Evolutionary conservation across 805 yeast species (phyloP), one percentile per base, ranked within the genome.

Genomic region (Zygotorulaspora chibaensis): DNA sequence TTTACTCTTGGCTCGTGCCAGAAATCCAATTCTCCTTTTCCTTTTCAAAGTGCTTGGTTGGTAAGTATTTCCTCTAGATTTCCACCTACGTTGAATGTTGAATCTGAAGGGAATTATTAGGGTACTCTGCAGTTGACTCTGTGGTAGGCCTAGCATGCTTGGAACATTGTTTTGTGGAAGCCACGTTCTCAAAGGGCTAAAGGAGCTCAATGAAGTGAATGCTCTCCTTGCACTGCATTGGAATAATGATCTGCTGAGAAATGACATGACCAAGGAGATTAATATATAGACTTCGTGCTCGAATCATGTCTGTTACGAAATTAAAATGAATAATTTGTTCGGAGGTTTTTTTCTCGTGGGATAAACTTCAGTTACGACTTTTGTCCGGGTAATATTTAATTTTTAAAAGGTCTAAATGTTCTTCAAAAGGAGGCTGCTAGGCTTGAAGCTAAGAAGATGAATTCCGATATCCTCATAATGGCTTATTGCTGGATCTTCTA

Each of bases 41-140:
- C 98, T 78, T 65, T 86, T 87, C 52, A 87, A 71, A 4, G 95
- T 88, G 50, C 88, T 83, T 42, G 99, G 99, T 68, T 91, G 97
- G 68, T 84, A 91, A 15, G 96, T 87, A 70, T 87, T 85, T 68
- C 99, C 98, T 70, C 96, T 81, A 31, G 91, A 74, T 63, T 87
- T 83, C 84, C 90, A 83, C 74, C 96, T 73, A 45, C 58, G 56
- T 45, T 62, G 63, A 13, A 45, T 27, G 11, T 50, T 49, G 7
- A 56, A 29, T 9, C 56, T 59, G 12, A 57, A 50, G 7, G 47
- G 50, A 29, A 36, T 35, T 11, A 39, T 11, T 11, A 20, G 31
- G 56, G 38, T 46, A 25, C 10, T 42, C 20, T 31, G 52, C 31
- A 39, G 48, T 51, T 16, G 56, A 50, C 30, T 12, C 40, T 46